Evolutionary conservation across 345 rosid species (phyloP), one percentile per base, ranked within the genome.

Genomic region (Brassica incana): DNA sequence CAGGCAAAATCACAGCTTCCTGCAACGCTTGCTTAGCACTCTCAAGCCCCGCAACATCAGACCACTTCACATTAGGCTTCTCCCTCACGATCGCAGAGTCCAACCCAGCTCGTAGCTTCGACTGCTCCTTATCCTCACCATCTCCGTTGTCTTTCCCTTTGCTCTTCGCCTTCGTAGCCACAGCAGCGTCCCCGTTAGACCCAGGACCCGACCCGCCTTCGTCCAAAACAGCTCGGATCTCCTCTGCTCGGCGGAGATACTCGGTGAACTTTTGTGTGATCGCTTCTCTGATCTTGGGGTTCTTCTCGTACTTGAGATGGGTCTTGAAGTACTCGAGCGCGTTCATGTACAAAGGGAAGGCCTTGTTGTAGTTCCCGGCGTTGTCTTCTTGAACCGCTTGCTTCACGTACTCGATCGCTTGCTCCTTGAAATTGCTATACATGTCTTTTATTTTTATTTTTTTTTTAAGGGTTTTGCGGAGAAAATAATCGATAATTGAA

Each of bases 341-440:
- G 84, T 90, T 93, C 97, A 87, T 93, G 81, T 93, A 93, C 27
- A 93, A 73, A 72, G 92, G 95, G 75, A 93, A 91, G 38, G 98
- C 98, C 79, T 86, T 93, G 15, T 85, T 81, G 85, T 89, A 91
- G 79, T 93, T 93, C 20, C 98, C 98, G 2, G 88, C 95, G 85
- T 93, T 89, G 52, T 93, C 98, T 69, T 90, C 97, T n/a, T 81
- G 84, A 2, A 93, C 98, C 9, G 98, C 98, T 80, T 93, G 95
- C 82, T 87, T 89, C 66, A 89, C 98, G 83, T 89, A 93, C 91
- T 93, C 97, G 75, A 90, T 90, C 29, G 94, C 98, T 83, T 93
- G 94, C 78, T 91, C 97, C 85, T 90, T 93, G 86, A 93, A 93
- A 88, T 93, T 91, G 91, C 94, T 89, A 74, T 93, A 93, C 97